A percentile compares a stretch with the other conserved stretches of the same genome.
Conservation (phyloP, 176 grass and related monocot species). For the Elaeis guineensis region DNA sequence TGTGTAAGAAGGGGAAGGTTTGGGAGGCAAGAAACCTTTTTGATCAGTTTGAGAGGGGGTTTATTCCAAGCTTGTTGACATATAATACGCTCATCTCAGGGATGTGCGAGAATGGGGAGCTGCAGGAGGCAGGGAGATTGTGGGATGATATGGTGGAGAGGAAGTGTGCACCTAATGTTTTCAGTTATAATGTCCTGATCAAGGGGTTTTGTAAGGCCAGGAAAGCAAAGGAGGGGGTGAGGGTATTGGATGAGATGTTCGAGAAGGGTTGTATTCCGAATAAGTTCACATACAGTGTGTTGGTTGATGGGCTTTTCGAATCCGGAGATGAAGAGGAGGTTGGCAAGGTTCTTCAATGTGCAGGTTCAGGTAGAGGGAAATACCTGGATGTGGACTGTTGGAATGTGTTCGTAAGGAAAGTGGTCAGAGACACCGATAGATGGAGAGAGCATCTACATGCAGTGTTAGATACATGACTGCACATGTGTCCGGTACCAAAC, state of each 20-base stretch:
- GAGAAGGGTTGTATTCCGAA: constrained; percentile 36
- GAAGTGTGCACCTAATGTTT: constrained; percentile 43
- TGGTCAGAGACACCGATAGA: too few species aligned
- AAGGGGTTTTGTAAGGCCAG: constrained; percentile 60
- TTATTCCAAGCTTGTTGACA: constrained; percentile 40
- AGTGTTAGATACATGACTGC: too few species aligned
- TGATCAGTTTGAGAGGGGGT: constrained; percentile 46
- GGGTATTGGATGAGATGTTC: constrained; percentile 55
- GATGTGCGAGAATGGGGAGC: constrained; percentile 57
- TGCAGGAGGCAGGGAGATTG: constrained; percentile 47
- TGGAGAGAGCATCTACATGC: too few species aligned
- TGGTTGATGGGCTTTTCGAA: neutral
- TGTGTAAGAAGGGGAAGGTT: constrained; percentile 58
- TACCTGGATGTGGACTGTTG: too few species aligned
- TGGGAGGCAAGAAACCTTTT: constrained; percentile 53
- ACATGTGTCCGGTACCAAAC: too few species aligned
- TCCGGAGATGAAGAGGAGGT: neutral
- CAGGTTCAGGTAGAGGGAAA: too few species aligned
- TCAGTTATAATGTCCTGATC: constrained; percentile 65
- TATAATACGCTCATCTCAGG: constrained; percentile 69
- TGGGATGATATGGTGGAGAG: constrained; percentile 79
- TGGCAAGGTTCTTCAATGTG: too few species aligned
- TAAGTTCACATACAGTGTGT: constrained; percentile 26
- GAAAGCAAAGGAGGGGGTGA: constrained; percentile 37
- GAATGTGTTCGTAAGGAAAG: too few species aligned